Conservation (phyloP, 2,329 filamentous ascomycete species). For the Aspergillus alliaceus region DNA sequence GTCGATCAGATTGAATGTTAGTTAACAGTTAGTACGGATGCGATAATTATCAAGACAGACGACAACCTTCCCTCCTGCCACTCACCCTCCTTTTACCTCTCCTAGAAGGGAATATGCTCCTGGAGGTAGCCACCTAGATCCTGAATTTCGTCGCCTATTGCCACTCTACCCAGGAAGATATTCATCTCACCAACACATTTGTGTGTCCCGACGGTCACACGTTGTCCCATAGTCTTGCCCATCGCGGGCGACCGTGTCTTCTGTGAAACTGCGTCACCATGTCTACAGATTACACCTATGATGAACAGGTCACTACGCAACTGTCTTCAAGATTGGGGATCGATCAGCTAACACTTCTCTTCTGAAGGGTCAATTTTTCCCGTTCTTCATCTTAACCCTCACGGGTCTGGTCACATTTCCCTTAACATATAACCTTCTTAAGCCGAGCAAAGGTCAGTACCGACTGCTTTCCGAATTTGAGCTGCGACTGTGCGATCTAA, state of each 20-base stretch:
- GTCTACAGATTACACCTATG: constrained; percentile 98
- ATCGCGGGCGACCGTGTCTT: constrained; percentile 34
- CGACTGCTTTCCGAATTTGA: not conserved
- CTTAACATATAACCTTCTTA: constrained; percentile 83
- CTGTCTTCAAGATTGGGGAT: not conserved
- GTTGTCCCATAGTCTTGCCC: constrained; percentile 19
- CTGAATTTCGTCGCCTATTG: not conserved
- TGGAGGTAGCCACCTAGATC: constrained; percentile 3
- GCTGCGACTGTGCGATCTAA: too few relatives aligned
- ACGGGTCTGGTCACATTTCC: constrained; percentile 84
- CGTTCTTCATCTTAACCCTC: constrained; percentile 95
- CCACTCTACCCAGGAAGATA: not conserved
- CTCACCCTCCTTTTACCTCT: constrained; percentile 9
- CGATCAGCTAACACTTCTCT: constrained; percentile 4
- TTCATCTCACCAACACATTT: not conserved
- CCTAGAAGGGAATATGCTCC: constrained; percentile 13
- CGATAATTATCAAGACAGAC: constrained; percentile 22
- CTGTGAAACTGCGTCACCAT: constrained; percentile 41
- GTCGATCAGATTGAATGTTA: constrained; percentile 35
- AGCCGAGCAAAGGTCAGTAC: constrained; percentile 65
- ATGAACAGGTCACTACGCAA: constrained; percentile 69
- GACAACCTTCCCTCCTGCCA: constrained; percentile 3
- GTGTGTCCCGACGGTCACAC: constrained; percentile 3
- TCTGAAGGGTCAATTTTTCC: constrained; percentile 87
- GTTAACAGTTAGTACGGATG: constrained; percentile 19